phyloP scores from a whole-genome alignment of 768 basidiomycete genomes.

The Epithele typhae region DNA sequence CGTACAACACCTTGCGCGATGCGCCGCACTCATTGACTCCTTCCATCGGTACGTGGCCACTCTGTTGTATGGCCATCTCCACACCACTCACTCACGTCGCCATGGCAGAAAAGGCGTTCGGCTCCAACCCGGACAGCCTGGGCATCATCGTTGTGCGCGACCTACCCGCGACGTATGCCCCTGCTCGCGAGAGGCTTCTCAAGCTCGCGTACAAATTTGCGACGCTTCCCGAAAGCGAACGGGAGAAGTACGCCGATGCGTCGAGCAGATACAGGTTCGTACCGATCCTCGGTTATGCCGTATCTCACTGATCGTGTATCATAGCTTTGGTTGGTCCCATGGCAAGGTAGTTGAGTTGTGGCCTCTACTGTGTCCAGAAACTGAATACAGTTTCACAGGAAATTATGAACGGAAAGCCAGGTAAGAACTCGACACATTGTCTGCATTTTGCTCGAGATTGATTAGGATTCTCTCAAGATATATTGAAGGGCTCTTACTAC shows the following conservation, averaged over 20 bases:
- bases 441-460: not conserved
- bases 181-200: slow-evolving; percentile 68
- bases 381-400: slow-evolving; percentile 43
- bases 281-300: too few species aligned
- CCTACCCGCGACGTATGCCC: slow-evolving; percentile 62
- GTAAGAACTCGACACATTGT: slow-evolving; percentile 27
- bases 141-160: slow-evolving; percentile 83
- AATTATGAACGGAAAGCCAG: slow-evolving; percentile 93
- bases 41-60: slow-evolving; percentile 52
- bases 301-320: not conserved
- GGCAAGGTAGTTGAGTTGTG: slow-evolving; percentile 60
- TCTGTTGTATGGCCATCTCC: not conserved
- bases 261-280: slow-evolving; percentile 70
- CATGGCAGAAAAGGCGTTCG: slow-evolving; percentile 72
- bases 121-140: slow-evolving; percentile 67
- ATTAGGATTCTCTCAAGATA: slow-evolving; percentile 51
- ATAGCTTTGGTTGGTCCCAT: slow-evolving; percentile 95
- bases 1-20: slow-evolving; percentile 54
- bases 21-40: slow-evolving; percentile 47
- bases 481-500: slow-evolving; percentile 91
- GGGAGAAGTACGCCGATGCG: slow-evolving; percentile 75
- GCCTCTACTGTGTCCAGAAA: not conserved
- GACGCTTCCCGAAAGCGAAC: slow-evolving; percentile 53
- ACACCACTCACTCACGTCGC: too few species aligned
- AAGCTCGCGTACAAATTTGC: slow-evolving; percentile 75